A percentile compares a stretch with the other conserved stretches of the same genome.
Conservation (phyloP, 1,284 basidiomycete species). For the Leccinum subspadiceum region DNA sequence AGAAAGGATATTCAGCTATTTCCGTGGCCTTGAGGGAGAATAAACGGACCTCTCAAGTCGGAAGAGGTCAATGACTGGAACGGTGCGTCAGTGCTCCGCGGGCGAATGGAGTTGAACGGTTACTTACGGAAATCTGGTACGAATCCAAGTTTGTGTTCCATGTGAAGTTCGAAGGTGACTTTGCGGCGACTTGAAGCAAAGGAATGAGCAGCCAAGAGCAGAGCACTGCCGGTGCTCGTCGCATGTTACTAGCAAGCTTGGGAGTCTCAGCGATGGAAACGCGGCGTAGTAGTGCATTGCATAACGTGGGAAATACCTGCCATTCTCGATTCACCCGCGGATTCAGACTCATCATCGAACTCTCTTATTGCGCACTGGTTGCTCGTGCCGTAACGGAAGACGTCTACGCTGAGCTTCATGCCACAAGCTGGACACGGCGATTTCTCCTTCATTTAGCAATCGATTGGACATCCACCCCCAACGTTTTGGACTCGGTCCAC, state of each 20-base stretch:
- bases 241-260: constrained; percentile 18
- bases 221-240: constrained; percentile 18
- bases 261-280: constrained; percentile 1
- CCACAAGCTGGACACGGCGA: not conserved
- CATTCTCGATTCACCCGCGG: not conserved
- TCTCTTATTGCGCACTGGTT: not conserved
- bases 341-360: no score
- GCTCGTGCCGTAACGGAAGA: not conserved
- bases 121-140: constrained; percentile 29
- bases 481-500: not conserved
- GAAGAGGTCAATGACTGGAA: constrained; percentile 24
- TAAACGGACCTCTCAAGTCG: constrained; percentile 16
- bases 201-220: constrained; percentile 19
- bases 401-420: not conserved
- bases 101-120: not conserved
- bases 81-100: constrained; percentile 9
- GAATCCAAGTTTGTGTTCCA: constrained; percentile 24
- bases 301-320: constrained; percentile 19
- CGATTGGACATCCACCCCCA: not conserved
- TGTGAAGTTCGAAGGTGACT: constrained; percentile 14
- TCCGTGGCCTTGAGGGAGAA: not conserved
- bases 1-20: not conserved
- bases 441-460: not conserved
- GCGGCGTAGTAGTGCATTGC: not conserved
- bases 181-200: constrained; percentile 9